These are phyloP conservation scores for Fusarium sp. DNA, from an alignment of 2,329 filamentous ascomycete genomes.

Conservation along the genomic window DNA sequence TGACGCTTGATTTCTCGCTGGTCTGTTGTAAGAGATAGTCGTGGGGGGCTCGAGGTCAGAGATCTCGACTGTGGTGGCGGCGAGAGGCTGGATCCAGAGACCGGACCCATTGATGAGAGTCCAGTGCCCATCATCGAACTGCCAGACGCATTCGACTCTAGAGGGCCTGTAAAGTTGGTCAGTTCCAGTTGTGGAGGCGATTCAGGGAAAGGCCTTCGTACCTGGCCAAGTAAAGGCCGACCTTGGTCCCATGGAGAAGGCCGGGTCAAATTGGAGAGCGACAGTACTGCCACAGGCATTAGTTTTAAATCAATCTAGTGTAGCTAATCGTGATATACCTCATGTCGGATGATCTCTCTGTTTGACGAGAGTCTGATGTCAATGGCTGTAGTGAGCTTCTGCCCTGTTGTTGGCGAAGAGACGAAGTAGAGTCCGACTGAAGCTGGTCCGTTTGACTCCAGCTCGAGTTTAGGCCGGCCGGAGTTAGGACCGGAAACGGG, in stretches of 20 bases:
- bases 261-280: slow-evolving; percentile 63
- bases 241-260: slow-evolving; percentile 64
- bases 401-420: slow-evolving; percentile 30
- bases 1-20: slow-evolving; percentile 73
- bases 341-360: slow-evolving; percentile 35
- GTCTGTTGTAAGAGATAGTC: slow-evolving; percentile 65
- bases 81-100: slow-evolving; percentile 64
- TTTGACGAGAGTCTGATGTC: slow-evolving; percentile 17
- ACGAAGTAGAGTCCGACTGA: slow-evolving; percentile 32
- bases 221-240: slow-evolving; percentile 65
- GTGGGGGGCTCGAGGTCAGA: slow-evolving; percentile 69
- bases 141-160: slow-evolving; percentile 51
- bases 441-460: slow-evolving; percentile 39
- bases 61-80: slow-evolving; percentile 64
- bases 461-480: slow-evolving; percentile 36
- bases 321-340: slow-evolving; percentile 29
- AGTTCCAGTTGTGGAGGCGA: background rate
- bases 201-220: slow-evolving; percentile 41
- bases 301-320: slow-evolving; percentile 6
- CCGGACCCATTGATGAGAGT: slow-evolving; percentile 58
- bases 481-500: slow-evolving; percentile 39
- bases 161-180: slow-evolving; percentile 38
- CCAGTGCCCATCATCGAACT: slow-evolving; percentile 58
- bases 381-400: slow-evolving; percentile 25
- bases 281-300: slow-evolving; percentile 54